Base-by-base conservation (phyloP, 257 asterid species). In the Knoxia roxburghii region DNA sequence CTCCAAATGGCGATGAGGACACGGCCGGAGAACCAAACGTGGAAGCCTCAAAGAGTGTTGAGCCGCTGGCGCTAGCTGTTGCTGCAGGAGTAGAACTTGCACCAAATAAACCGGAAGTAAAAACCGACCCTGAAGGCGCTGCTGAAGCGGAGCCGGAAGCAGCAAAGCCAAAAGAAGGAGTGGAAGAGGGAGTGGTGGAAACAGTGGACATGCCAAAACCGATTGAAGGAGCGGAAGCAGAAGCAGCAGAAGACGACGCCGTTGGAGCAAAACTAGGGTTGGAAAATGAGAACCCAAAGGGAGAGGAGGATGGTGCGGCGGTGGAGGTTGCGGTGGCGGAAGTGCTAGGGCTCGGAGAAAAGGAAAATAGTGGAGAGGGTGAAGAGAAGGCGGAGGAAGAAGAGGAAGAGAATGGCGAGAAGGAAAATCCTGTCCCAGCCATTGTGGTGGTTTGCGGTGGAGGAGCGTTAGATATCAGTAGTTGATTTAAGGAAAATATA, bases 361-460 rank as follows among this genome's bases (percentile, higher is more conserved):
- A 48, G 46, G 73, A 45, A 23, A 43, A 62, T 10, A 65, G 21
- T 6, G 73, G 61, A 9, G 69, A 62, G 15, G 69, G 32, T 23
- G 72, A 20, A 13, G 75, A 3, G 45, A 76, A 27, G 54, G 53
- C 58, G 29, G 74, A 45, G 7, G 80, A 40, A 23, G 64, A 48
- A 32, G 64, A 21, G 15, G 63, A 65, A 15, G 65, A n/a, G 29
- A 74, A 45, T 27, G 76, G 39, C 20, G 85, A 64, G 14, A 86
- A 40, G 12, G 79, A 50, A 68, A 85, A 83, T 66, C 84, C 88
- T 9, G 89, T 76, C 41, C 95, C 86, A 27, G 68, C 64, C 77
- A 59, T 73, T 51, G 70, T 8, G 68, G 77, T 17, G 53, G 43
- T 56, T 40, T 39, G 33, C 40, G 56, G 56, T 8, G 30, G 65